Evolutionary conservation across 441 rosid species (phyloP).

Genomic region (Brassica balearica): DNA sequence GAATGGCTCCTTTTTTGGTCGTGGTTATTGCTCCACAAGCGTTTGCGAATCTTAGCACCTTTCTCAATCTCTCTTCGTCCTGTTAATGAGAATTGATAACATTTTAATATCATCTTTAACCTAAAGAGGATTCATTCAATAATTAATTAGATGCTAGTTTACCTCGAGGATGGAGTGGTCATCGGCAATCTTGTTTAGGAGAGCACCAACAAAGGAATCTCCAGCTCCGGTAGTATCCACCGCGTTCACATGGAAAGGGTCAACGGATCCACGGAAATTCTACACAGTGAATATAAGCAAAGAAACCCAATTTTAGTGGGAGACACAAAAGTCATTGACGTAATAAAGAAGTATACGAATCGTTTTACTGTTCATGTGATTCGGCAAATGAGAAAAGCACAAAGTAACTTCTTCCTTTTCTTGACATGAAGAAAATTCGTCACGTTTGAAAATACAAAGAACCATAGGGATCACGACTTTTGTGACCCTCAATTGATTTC

Average conservation of each 20-base stretch:
- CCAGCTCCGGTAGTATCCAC: slow-evolving; percentile 99
- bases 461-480: slow-evolving; percentile 34
- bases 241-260: slow-evolving; percentile 78
- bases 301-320: slow-evolving; percentile 1
- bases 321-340: slow-evolving; percentile 22
- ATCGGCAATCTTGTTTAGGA: slow-evolving; percentile 74
- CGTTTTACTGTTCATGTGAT: slow-evolving; percentile 38
- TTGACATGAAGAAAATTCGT: slow-evolving; percentile 13
- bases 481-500: slow-evolving; percentile 3
- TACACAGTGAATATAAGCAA: slow-evolving; percentile 35
- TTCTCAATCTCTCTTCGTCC: slow-evolving; percentile 81
- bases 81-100: slow-evolving; percentile 34
- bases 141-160: not conserved
- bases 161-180: slow-evolving; percentile 82
- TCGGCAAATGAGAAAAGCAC: slow-evolving; percentile 30
- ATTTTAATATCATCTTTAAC: too few species aligned
- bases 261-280: slow-evolving; percentile 82
- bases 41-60: slow-evolving; percentile 73
- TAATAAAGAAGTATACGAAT: slow-evolving; percentile 26
- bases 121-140: too few species aligned
- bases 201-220: slow-evolving; percentile 89
- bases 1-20: slow-evolving; percentile 95
- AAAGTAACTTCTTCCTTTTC: slow-evolving; percentile 15
- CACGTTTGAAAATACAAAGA: slow-evolving; percentile 14
- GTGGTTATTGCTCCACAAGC: slow-evolving; percentile 99